Evolutionary conservation across 2,329 filamentous ascomycete species (phyloP).

Genomic region (Fusarium sp.): DNA sequence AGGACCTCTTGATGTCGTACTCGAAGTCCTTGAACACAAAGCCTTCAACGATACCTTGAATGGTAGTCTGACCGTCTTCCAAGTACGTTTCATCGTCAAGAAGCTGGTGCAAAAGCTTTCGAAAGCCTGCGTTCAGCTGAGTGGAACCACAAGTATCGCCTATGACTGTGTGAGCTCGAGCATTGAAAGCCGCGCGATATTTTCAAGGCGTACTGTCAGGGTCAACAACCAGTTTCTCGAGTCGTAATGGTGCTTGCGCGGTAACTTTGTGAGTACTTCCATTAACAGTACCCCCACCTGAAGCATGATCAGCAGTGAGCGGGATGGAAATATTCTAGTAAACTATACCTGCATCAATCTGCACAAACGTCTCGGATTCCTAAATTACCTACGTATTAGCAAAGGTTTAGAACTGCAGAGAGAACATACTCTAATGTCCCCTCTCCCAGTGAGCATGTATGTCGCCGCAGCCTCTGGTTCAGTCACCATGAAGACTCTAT

Average conservation of each 20-base stretch:
- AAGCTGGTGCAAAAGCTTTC: background rate
- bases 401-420: background rate
- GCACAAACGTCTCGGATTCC: background rate
- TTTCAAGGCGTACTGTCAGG: background rate
- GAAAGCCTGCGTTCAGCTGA: background rate
- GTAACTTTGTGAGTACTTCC: background rate
- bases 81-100: background rate
- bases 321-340: rapidly evolving
- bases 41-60: background rate
- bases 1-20: background rate
- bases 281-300: conserved; percentile 10
- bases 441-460: background rate
- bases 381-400: background rate
- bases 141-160: background rate
- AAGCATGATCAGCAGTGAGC: background rate
- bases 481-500: background rate
- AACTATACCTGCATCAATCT: conserved; percentile 1
- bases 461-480: conserved; percentile 9
- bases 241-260: background rate
- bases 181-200: rapidly evolving
- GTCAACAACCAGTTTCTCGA: background rate
- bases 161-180: background rate
- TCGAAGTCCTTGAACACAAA: background rate
- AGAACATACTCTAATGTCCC: background rate
- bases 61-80: background rate